phyloP scores from a whole-genome alignment of 371 early-diverging fungal genomes.

The Quaeritorhiza haematococci region DNA sequence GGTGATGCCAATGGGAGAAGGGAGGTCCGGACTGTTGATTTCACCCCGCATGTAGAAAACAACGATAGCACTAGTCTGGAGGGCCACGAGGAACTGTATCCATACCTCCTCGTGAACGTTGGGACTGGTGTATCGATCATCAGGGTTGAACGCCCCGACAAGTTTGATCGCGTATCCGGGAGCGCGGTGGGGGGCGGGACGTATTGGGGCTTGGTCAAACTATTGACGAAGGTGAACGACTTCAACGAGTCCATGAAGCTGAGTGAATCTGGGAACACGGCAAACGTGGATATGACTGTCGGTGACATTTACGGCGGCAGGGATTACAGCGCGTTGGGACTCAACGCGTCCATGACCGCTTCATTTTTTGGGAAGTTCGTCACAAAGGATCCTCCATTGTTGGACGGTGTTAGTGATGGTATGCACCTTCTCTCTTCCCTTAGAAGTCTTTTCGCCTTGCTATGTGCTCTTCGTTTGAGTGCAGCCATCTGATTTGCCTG shows the following conservation, averaged over 20 bases:
- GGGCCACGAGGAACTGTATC: no score
- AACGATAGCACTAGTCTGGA: no score
- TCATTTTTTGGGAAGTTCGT: constrained; percentile 8
- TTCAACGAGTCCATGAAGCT: constrained; percentile 10
- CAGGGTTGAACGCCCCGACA: neutral
- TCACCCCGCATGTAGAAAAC: no score
- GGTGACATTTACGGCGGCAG: constrained; percentile 14
- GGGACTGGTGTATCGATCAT: constrained; percentile 14
- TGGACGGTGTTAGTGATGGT: constrained; percentile 9
- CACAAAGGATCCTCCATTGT: constrained; percentile 4
- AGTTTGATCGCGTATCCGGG: constrained; percentile 4
- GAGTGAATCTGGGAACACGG: neutral
- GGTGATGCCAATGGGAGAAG: neutral
- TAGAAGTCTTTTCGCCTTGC: no score
- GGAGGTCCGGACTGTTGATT: no score
- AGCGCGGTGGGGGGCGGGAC: constrained; percentile 11
- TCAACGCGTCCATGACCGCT: constrained; percentile 6
- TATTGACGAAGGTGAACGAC: neutral
- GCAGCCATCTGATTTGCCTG: no score
- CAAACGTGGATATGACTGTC: constrained; percentile 12
- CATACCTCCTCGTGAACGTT: constrained; percentile 11
- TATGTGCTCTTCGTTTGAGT: no score
- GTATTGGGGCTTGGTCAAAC: constrained; percentile 6
- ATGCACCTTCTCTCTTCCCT: no score
- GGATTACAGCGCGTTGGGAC: constrained; percentile 1